Conservation (phyloP, 2,329 filamentous ascomycete species). For the Ophiostoma triangulosporum region DNA sequence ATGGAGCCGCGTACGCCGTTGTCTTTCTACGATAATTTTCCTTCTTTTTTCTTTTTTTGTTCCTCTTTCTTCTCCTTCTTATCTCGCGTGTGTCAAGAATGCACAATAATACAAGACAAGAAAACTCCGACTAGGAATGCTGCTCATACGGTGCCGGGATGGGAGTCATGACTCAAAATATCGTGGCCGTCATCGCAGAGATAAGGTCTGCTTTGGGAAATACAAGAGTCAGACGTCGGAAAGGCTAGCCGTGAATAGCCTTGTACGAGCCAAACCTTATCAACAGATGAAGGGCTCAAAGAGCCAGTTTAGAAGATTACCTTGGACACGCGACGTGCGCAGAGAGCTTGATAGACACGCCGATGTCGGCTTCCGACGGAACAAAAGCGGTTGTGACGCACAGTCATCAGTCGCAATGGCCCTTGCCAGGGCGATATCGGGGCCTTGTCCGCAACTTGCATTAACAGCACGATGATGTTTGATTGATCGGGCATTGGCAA, state of each 20-base stretch:
- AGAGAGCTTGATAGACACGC: neutral
- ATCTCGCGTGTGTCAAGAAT: neutral
- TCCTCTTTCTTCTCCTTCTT: neutral
- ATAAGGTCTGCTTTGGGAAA: neutral
- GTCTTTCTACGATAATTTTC: neutral
- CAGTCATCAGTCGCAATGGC: too few species aligned
- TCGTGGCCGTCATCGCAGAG: neutral
- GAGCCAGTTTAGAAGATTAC: neutral
- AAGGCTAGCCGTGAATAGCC: neutral
- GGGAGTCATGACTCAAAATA: too few species aligned
- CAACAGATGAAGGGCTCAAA: neutral
- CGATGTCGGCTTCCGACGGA: neutral
- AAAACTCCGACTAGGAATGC: too few species aligned
- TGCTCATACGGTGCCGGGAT: too few species aligned
- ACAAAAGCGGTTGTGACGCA: too few species aligned
- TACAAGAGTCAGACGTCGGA: neutral
- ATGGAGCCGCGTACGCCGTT: too few species aligned
- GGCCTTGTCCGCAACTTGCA: neutral
- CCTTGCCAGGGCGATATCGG: neutral
- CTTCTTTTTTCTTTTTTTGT: neutral
- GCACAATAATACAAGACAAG: neutral
- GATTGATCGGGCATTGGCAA: too few species aligned
- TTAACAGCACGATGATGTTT: neutral
- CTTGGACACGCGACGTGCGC: neutral
- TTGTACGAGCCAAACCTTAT: neutral